Evolutionary conservation across 805 yeast genomes (phyloP), one percentile per base, ranked within the genome.

Genomic region (Yamadazyma sp.): DNA sequence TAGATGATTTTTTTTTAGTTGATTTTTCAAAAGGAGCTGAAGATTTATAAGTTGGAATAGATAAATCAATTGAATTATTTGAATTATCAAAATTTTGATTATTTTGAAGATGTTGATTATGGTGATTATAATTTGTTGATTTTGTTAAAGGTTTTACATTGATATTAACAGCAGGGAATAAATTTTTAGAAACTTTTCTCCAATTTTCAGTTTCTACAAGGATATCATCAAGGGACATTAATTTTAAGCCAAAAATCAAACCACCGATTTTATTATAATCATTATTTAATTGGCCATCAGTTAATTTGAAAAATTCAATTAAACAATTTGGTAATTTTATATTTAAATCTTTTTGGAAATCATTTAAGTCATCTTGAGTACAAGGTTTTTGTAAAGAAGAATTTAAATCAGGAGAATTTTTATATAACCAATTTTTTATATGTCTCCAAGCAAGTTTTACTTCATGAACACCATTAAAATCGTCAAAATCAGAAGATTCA

Each of bases 221-320:
- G 33, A 89, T 74, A 46, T 81, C 82, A 53, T 89, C 96, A 27
- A 91, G 60, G 15, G 86, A 82, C 75, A 93, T 70, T 40, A 93
- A 68, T 35, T 82, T 78, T 46, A 86, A 65, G 3, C 96, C 95
- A 55, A 80, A 91, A 24, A 93, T 56, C 36, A 93, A 62, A 7
- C 98, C 93, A 20, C 60, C 56, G 4, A 75, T 67, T 18, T 80
- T 87, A 41, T 86, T 79, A 3, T 79, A 73, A 42, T 86, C 80
- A 38, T 79, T 76, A 27, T 88, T 94, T 41, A 83, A 70, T 63
- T 93, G 98, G 34, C 98, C 98, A 53, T 93, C 98, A 47, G 93
- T 96, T 26, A 83, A 62, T 50, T 79, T 75, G 52, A 75, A 76
- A 29, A 91, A 84, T 27, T 88, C 95, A 35, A 84, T 70, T 6